A percentile compares a stretch with the other conserved stretches of the same genome.
These are phyloP conservation scores for Podospora didyma DNA, from an alignment of 495 filamentous ascomycete genomes.

Conservation along the genomic window DNA sequence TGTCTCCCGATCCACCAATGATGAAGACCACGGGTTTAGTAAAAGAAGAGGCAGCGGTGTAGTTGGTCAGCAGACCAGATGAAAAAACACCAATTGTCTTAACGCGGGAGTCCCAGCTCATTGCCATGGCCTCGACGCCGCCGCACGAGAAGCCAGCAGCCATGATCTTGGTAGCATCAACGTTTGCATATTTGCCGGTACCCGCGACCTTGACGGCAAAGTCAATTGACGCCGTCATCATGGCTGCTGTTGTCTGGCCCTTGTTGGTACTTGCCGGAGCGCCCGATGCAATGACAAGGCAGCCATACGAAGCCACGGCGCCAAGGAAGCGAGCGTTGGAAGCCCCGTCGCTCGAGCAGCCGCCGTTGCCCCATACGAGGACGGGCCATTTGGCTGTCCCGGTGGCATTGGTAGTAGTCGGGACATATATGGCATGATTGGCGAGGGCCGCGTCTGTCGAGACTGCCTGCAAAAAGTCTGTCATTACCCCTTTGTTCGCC, in stretches of 20 bases:
- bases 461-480: too few relatives aligned
- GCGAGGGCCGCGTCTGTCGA: slow-evolving; percentile 17
- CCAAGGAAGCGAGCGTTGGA: slow-evolving; percentile 10
- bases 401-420: slow-evolving; percentile 6
- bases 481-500: too few relatives aligned
- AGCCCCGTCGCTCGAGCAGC: slow-evolving; percentile 17
- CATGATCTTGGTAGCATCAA: slow-evolving; percentile 21
- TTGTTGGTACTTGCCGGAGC: slow-evolving; percentile 16
- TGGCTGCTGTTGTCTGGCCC: slow-evolving; percentile 14
- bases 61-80: slow-evolving; percentile 19
- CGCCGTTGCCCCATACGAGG: slow-evolving; percentile 32
- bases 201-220: slow-evolving; percentile 26
- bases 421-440: slow-evolving; percentile 23
- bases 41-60: slow-evolving; percentile 9
- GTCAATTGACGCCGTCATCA: slow-evolving; percentile 24
- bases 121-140: slow-evolving; percentile 26
- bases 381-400: slow-evolving; percentile 18
- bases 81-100: slow-evolving; percentile 21
- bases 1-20: slow-evolving; percentile 22
- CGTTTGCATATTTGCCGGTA: slow-evolving; percentile 24
- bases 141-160: slow-evolving; percentile 23
- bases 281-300: slow-evolving; percentile 26
- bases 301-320: slow-evolving; percentile 21
- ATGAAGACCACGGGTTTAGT: slow-evolving; percentile 22
- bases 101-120: slow-evolving; percentile 15